Conservation (phyloP, 2,329 filamentous ascomycete genomes). For the Albophoma yamanashiensis region DNA sequence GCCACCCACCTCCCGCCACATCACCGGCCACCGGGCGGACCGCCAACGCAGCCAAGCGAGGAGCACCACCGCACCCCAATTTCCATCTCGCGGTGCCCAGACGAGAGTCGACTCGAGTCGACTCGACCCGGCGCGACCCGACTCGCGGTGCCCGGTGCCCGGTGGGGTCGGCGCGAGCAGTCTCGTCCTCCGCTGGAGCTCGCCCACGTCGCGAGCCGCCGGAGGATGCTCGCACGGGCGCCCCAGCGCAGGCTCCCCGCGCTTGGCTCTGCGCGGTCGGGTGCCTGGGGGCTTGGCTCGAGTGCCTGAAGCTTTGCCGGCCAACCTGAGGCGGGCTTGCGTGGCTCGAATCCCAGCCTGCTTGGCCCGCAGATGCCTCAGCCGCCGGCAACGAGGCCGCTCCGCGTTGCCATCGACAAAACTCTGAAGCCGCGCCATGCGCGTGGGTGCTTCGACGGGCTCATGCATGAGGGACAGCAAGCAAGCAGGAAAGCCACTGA, state of each 20-base stretch:
- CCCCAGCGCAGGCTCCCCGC: not conserved
- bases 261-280: not conserved
- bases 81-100: not conserved
- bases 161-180: not conserved
- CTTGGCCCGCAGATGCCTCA: not conserved
- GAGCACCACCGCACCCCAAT: not conserved
- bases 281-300: not conserved
- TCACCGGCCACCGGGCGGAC: not conserved
- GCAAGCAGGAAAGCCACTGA: not conserved
- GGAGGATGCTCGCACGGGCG: not conserved
- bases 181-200: not conserved
- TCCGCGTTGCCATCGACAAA: not conserved
- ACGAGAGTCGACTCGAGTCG: not conserved
- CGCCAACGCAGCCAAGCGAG: not conserved
- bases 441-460: not conserved
- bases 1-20: conserved; percentile 2
- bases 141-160: not conserved
- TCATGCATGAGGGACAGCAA: not conserved
- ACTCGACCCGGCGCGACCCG: not conserved
- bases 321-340: not conserved
- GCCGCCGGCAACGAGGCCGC: not conserved
- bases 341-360: not conserved
- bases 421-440: not conserved
- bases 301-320: not conserved
- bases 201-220: not conserved